Base-by-base conservation (phyloP, 2,329 filamentous ascomycete species). In the Colletotrichum viniferum region DNA sequence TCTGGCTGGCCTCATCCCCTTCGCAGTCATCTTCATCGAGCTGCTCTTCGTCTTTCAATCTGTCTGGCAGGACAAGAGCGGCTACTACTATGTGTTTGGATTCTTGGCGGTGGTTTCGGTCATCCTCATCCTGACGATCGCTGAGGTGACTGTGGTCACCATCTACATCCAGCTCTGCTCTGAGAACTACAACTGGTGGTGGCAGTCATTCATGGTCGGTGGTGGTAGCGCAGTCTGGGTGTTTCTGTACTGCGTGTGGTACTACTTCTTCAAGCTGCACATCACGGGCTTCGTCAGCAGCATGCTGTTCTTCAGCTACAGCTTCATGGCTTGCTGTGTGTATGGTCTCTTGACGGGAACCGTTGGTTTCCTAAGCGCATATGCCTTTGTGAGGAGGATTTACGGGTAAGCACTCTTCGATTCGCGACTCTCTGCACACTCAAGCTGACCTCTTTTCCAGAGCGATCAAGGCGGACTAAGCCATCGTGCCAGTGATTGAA, bases 151-250 rank as follows among this genome's bases (percentile, higher is more conserved):
- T 1, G 91, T 98, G 26, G 95, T 97, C 74, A 92, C 93, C 3
- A 94, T 95, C 18, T 97, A 98, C 84, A 90, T 94, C 63, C 94
- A 95, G 85, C 90, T 98, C 21, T 96, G 95, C 85, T 89, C 92
- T 3, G 95, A 97, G 89, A 96, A 97, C 83, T 94, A 97, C 84
- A 91, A 95, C 82, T 98, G 95, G 95, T 97, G 94, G 94, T 97
- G 95, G 95, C 94, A 95, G 83, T 95, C 94, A 67, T 97, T 98
- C 86, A 85, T 95, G 64, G 91, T 96, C 10, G 95, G 95, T 60
- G 94, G 93, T 63, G 92, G 93, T 79, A 95, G 93, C 79, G 91
- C 94, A 8, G 83, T 95, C 76, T 98, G 95, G 95, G 91, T 98
- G 48, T 97, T 96, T 82, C 82, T 91, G 48, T 97, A 97, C 86